Evolutionary conservation across 352 stramenopile species (phyloP).

Genomic region (Globisporangium barbulae): DNA sequence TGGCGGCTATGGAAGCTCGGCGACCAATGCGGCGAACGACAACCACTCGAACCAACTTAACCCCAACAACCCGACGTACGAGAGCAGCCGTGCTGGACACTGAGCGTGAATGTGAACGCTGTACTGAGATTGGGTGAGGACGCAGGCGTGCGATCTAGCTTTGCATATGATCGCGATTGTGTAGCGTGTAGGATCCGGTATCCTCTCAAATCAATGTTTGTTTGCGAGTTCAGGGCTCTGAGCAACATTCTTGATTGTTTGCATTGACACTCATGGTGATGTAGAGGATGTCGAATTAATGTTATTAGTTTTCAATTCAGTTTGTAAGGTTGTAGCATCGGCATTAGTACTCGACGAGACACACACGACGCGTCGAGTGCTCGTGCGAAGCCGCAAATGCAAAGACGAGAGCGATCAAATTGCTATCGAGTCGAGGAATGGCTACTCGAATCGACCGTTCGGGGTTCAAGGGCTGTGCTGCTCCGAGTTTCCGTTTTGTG

Average conservation of each 20-base stretch:
- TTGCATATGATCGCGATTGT: neutral
- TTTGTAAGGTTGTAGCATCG: neutral
- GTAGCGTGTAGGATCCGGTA: neutral
- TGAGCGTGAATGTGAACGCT: neutral
- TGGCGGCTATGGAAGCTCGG: neutral
- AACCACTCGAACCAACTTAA: conserved; percentile 38
- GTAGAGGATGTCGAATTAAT: neutral
- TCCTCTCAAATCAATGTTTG: neutral
- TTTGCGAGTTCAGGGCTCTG: neutral
- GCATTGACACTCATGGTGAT: neutral
- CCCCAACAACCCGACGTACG: conserved; percentile 34
- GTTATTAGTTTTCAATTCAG: neutral
- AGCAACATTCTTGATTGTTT: neutral
- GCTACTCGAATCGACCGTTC: neutral
- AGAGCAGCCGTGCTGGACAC: conserved; percentile 11
- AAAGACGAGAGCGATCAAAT: conserved; percentile 14
- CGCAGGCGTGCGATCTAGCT: neutral
- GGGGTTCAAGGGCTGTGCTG: neutral
- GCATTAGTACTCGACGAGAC: conserved; percentile 23
- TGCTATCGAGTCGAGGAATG: conserved; percentile 6
- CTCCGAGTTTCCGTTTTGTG: neutral
- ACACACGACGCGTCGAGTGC: conserved; percentile 15
- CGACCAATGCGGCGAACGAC: conserved; percentile 20
- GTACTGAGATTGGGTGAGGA: neutral
- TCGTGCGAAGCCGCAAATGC: conserved; percentile 9